These are phyloP conservation scores for Gilbertella persicaria DNA, from an alignment of 371 early-diverging fungal genomes.

Conservation along the genomic window DNA sequence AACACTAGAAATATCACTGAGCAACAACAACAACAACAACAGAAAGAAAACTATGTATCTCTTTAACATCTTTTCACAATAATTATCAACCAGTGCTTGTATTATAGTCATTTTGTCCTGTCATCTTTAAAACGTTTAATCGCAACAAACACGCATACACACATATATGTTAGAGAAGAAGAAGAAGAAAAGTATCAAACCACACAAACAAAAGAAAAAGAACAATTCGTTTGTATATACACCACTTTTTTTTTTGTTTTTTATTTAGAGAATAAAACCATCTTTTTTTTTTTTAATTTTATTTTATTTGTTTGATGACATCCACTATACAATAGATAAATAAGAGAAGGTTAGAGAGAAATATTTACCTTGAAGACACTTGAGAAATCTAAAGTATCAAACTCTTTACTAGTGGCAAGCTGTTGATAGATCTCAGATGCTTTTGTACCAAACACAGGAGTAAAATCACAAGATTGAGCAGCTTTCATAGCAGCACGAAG, in stretches of 20 bases:
- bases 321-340: slow-evolving; percentile 13
- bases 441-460: slow-evolving; percentile 73
- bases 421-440: slow-evolving; percentile 82
- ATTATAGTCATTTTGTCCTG: neutral
- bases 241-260: no score
- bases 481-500: slow-evolving; percentile 88
- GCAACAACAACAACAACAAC: slow-evolving; percentile 5
- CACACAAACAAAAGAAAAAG: no score
- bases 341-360: neutral
- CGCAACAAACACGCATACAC: no score
- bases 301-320: slow-evolving; percentile 3
- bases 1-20: slow-evolving; percentile 12
- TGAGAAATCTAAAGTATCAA: slow-evolving; percentile 72
- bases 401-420: slow-evolving; percentile 58
- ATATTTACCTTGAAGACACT: slow-evolving; percentile 67
- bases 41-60: slow-evolving; percentile 13
- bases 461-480: slow-evolving; percentile 74
- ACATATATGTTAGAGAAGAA: no score
- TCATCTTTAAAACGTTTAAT: neutral
- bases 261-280: no score
- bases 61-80: neutral
- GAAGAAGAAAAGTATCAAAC: no score
- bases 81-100: neutral
- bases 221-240: no score
- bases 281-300: no score